phyloP scores from a whole-genome alignment of 1,139 yeast genomes.

The Debaryomyces sp. region DNA sequence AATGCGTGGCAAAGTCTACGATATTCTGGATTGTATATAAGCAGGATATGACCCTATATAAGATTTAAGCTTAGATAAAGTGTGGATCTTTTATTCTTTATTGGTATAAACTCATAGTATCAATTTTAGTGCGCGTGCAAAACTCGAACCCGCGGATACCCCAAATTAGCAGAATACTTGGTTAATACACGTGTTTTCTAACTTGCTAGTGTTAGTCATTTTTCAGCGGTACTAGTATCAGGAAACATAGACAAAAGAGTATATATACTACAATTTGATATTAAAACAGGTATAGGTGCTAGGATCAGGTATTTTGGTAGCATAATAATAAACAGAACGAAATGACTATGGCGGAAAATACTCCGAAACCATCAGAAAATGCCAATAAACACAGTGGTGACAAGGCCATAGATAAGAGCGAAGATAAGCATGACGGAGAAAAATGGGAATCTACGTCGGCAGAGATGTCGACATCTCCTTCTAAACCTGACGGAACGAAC shows the following conservation, averaged over 20 bases:
- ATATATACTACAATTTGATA: neutral
- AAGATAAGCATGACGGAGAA: neutral
- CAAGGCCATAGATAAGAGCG: neutral
- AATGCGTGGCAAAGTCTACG: neutral
- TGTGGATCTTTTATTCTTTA: neutral
- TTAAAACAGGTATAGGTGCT: neutral
- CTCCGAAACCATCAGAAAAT: neutral
- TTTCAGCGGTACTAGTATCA: neutral
- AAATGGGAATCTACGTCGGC: neutral
- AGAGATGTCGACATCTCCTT: constrained; percentile 3
- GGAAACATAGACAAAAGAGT: neutral
- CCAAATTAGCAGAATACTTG: neutral
- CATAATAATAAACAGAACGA: neutral
- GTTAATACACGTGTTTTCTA: neutral
- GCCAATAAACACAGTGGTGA: neutral
- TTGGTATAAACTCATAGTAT: neutral
- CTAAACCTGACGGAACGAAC: constrained; percentile 1
- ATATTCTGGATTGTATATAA: neutral
- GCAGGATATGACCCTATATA: neutral
- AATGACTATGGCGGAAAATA: constrained; percentile 6
- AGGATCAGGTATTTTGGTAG: neutral
- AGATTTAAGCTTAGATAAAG: neutral
- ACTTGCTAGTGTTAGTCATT: constrained; percentile 2
- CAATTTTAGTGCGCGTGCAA: neutral
- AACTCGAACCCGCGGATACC: constrained; percentile 2